Evolutionary conservation across 306 rosid species (phyloP).

Genomic region (Luffa aegyptiaca): DNA sequence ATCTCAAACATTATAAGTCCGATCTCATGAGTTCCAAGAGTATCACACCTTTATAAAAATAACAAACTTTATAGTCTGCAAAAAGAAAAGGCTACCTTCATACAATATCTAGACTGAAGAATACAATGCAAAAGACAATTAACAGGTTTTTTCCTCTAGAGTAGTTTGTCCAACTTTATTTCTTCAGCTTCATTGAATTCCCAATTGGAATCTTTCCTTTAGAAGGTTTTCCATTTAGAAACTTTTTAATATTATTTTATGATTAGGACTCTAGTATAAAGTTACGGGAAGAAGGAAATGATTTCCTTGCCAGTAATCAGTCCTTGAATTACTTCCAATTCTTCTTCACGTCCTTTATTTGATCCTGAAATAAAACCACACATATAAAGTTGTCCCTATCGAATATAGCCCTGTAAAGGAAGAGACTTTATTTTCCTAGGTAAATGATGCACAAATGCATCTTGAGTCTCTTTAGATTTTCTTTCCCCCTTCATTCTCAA

Average conservation of each 20-base stretch:
- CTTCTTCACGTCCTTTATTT: background rate
- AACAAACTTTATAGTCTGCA: background rate
- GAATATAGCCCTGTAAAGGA: background rate
- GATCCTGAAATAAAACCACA: background rate
- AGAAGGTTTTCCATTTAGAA: background rate
- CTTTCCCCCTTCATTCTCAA: background rate
- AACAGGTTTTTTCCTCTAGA: background rate
- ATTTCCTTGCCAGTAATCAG: background rate
- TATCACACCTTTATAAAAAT: background rate
- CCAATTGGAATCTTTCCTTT: background rate
- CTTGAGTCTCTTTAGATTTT: background rate
- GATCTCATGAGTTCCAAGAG: background rate
- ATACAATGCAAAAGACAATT: background rate
- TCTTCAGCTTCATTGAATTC: background rate
- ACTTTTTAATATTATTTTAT: background rate
- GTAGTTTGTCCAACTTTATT: background rate
- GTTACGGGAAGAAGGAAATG: background rate
- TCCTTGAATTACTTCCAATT: background rate
- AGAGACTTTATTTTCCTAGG: background rate
- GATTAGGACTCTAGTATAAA: background rate
- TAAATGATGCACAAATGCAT: background rate
- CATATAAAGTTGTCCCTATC: background rate
- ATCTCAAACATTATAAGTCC: background rate
- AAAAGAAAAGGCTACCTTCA: background rate
- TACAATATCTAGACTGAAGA: background rate